Evolutionary conservation across 2,329 filamentous ascomycete species (phyloP), one percentile per base, ranked within the genome.

Genomic region (Sarocladium strictum): DNA sequence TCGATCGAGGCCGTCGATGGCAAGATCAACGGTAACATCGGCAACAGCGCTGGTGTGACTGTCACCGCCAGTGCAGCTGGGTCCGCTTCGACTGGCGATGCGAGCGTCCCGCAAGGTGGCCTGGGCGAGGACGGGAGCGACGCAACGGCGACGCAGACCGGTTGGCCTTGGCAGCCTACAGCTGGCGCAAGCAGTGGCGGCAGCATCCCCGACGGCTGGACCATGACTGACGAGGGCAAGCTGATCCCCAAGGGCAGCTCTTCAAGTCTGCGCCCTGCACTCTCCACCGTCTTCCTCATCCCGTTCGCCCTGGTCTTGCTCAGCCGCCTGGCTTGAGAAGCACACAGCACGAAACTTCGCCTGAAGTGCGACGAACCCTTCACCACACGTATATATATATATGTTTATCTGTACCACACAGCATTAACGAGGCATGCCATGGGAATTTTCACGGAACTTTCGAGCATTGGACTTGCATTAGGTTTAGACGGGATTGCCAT

Each of bases 1-100:
- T 93, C 89, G 50, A 97, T 99, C 69, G 72, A 81, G 62, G 84
- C 93, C 53, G 80, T 86, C n/a, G 91, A 84, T 59, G 94, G 94
- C 58, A 70, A 76, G 60, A 76, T 97, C 68, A 90, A 90, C 68
- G 83, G 81, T 27, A 87, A 83, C 56, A 78, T 80, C 61, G 77
- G 78, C 58, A 79, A 76, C 57, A 75, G 78, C 32, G 81, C 75
- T 32, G 73, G 64, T 54, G 59, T 77, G 49, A 76, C 73, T 19
- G 76, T 78, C 29, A 83, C 80, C 2, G 77, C 79, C 55, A 71
- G 77, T 50, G 82, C 85, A 26, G 82, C 84, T n/a, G 74, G 79
- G 6, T 77, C 86, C 5, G 78, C 86, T 55, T 80, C 84, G 0
- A 80, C 80, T 3, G 76, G 76, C 55, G 81, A 81, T 40, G 81